Evolutionary conservation across 1,284 basidiomycete species (phyloP).

Genomic region (Ustilago bromivora): DNA sequence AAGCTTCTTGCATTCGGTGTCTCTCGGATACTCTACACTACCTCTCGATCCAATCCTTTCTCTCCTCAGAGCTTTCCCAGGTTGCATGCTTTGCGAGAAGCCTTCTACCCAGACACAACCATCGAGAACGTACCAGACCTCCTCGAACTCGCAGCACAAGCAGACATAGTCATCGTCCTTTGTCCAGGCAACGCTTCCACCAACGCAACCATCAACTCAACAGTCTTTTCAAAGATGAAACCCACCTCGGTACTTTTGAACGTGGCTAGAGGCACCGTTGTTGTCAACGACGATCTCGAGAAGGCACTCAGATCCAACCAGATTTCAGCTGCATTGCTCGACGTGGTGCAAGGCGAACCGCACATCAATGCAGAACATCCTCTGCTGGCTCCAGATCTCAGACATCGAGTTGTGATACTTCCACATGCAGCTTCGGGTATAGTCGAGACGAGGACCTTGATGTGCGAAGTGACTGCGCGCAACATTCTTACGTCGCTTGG

Average conservation of each 20-base stretch:
- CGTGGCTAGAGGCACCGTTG: constrained; percentile 30
- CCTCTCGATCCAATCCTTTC: constrained; percentile 20
- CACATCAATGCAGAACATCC: constrained; percentile 21
- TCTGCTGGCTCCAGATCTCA: constrained; percentile 19
- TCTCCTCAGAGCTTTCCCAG: constrained; percentile 10
- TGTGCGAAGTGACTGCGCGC: constrained; percentile 27
- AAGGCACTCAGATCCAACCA: constrained; percentile 6
- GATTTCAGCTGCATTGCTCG: constrained; percentile 31
- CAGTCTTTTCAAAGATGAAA: constrained; percentile 23
- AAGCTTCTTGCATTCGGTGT: constrained; percentile 32
- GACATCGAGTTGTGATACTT: constrained; percentile 25
- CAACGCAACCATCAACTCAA: constrained; percentile 17
- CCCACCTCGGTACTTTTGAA: constrained; percentile 21
- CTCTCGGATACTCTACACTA: constrained; percentile 18
- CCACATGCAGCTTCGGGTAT: constrained; percentile 32
- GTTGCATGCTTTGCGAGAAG: constrained; percentile 13
- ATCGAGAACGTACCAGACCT: constrained; percentile 23
- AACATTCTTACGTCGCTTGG: constrained; percentile 32
- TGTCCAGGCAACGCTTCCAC: constrained; percentile 33
- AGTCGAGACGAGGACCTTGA: constrained; percentile 25
- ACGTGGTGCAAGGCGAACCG: constrained; percentile 35
- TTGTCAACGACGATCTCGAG: constrained; percentile 28
- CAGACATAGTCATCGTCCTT: constrained; percentile 34
- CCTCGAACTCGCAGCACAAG: constrained; percentile 17
- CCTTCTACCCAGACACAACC: constrained; percentile 21